phyloP scores from a whole-genome alignment of 768 basidiomycete species.

The Lactarius indigo region DNA sequence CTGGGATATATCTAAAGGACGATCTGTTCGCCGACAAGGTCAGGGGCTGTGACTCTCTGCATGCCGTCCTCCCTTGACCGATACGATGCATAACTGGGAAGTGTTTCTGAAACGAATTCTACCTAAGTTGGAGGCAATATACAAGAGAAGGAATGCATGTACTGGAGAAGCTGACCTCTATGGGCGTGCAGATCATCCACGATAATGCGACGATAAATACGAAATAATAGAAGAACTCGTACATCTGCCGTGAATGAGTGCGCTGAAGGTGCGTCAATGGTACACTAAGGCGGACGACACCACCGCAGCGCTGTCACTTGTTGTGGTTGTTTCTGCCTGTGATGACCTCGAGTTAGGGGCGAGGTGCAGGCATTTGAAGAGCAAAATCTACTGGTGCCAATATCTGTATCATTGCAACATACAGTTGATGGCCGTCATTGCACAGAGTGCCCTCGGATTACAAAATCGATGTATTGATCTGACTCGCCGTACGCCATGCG shows the following conservation, averaged over 20 bases:
- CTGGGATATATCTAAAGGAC: too few species aligned
- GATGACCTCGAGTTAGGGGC: conserved; percentile 13
- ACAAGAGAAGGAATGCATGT: conserved; percentile 34
- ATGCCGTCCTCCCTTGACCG: too few species aligned
- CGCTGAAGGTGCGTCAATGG: conserved; percentile 52
- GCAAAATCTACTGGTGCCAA: conserved; percentile 26
- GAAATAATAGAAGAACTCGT: conserved; percentile 74
- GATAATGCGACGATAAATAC: conserved; percentile 61
- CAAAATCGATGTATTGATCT: neutral
- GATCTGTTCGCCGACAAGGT: too few species aligned
- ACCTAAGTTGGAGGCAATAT: conserved; percentile 8
- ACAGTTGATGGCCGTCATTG: neutral
- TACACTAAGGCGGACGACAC: conserved; percentile 47
- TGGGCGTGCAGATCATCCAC: conserved; percentile 72
- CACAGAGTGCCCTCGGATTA: neutral
- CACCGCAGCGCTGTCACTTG: conserved; percentile 25
- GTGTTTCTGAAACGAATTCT: conserved; percentile 45
- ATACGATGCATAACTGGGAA: too few species aligned
- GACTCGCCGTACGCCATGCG: conserved; percentile 23
- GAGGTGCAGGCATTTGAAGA: conserved; percentile 33
- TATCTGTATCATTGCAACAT: conserved; percentile 10
- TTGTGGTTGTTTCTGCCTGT: conserved; percentile 5
- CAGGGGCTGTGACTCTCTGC: too few species aligned
- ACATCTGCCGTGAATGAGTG: conserved; percentile 55
- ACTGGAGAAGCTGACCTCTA: conserved; percentile 72